Base-by-base conservation (phyloP, 192 early-diverging fungal species). In the Coemansia sp. region DNA sequence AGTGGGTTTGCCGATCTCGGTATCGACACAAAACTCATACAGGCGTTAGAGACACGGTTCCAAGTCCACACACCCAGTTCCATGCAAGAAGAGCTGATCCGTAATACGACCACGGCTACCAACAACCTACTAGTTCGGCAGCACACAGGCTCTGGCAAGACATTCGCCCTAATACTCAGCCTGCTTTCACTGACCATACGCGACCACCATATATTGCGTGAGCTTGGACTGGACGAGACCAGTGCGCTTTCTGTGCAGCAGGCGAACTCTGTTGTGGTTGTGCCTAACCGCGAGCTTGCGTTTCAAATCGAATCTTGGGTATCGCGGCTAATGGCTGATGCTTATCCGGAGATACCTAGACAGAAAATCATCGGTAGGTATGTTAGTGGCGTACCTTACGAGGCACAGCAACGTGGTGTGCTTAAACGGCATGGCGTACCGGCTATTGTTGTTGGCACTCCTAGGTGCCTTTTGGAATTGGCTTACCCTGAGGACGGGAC, bases 251-350 rank as follows among this genome's bases (percentile, higher is more conserved):
- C 47, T n/a, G 24, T 9, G 27, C 53, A 55, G 53, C 27, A 11
- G 29, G 53, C 53, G 0, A 79, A 47, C 61, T 68, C 72, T 0
- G 38, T 82, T 11, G 50, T 78, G 27, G 66, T 83, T 2, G 81
- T 75, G 38, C 81, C 81, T 0, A 83, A 78, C 55, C 68, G 75
- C 2, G 81, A 78, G 53, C 76, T 83, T 29, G 81, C 81, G 3
- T 18, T 83, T 38, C 81, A 83, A 62, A 62, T 78, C 39, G 73
- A 73, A 24, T 13, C 11, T 9, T 83, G 81, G 81, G 60, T 70
- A 0, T 20, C 22, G 2, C 29, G 4, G 13, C 20, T 83, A 3
- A 22, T 83, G 10, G 36, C 11, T 2, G 16, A 20, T 1, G 69
- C 72, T 39, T 83, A 74, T n/a, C 75, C 72, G 8, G 2, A 33